Evolutionary conservation across 23 red algal species (phyloP), one percentile per base, ranked within the genome.

Genomic region (Gracilaria caudata): DNA sequence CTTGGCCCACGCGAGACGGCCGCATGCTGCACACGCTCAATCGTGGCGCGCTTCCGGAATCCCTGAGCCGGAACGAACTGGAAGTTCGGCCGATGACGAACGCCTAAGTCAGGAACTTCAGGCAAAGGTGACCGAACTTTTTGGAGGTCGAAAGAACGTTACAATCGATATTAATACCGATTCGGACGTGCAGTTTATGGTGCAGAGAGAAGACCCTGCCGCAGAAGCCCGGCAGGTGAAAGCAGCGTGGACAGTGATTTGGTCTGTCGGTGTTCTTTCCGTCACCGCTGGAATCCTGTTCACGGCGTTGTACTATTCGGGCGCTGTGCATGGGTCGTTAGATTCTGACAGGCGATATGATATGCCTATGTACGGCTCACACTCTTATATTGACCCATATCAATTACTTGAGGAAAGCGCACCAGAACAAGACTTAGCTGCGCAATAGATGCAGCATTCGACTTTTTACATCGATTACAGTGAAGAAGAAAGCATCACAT

Each of bases 71-170:
- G 68, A 59, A 9, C 32, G 53, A 6, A 30, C 51, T 1, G 72
- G 85, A 47, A 51, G 72, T 44, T 49, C 65, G 19, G 47, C 83
- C 24, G 85, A 89, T 26, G 85, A 89, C 29, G 85, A 89, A 49
- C 51, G 51, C 11, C 59, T 89, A 6, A 64, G 30, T 13, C 58
- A 24, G 9, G 85, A 89, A 28, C 85, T 89, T 12, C 85, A 55
- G 33, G 73, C 68, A 26, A 89, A 89, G 20, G 85, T 89, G 32
- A 78, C n/a, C 24, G 85, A 89, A 43, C 72, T 89, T 4, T 89
- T 89, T 36, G 85, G 85, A 13, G 35, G 85, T 36, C 45, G 83
- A 21, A 64, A 87, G 23, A 87, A 87, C 57, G 68, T 87, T 12
- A 58, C 68, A 43, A 87, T 87, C 30, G 83, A 87, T 40, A 78